Evolutionary conservation across 768 basidiomycete genomes (phyloP).

Genomic region (Calocybe indica): DNA sequence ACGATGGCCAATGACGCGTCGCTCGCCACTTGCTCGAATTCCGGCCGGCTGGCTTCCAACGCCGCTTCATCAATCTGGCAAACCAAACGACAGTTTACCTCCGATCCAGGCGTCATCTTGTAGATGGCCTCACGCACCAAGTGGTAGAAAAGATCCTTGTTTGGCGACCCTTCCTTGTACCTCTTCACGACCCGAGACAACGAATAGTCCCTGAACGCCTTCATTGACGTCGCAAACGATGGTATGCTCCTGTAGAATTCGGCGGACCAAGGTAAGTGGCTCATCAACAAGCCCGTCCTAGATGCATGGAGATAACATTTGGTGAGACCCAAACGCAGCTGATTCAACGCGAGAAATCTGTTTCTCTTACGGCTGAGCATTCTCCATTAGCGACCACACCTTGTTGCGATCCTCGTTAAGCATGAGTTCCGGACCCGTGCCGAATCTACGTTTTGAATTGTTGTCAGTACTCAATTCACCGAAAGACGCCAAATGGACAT

Average conservation of each 20-base stretch:
- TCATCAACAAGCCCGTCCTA: constrained; percentile 10
- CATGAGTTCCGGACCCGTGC: constrained; percentile 14
- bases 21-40: constrained; percentile 12
- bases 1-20: constrained; percentile 12
- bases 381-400: constrained; percentile 9
- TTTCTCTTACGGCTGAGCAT: constrained; percentile 5
- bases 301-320: background rate
- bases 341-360: background rate
- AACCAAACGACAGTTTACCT: background rate
- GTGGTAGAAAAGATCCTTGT: constrained; percentile 16
- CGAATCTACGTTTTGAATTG: constrained; percentile 16
- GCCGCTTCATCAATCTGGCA: constrained; percentile 16
- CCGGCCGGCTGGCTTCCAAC: constrained; percentile 7
- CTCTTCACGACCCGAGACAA: constrained; percentile 51
- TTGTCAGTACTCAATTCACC: background rate
- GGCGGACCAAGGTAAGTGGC: constrained; percentile 14
- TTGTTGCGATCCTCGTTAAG: constrained; percentile 4
- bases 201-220: constrained; percentile 28
- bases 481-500: background rate
- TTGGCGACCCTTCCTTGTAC: constrained; percentile 36
- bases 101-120: background rate
- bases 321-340: too few species aligned
- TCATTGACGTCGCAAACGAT: constrained; percentile 7
- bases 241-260: constrained; percentile 8
- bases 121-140: constrained; percentile 6